Base-by-base conservation (phyloP, 1,284 basidiomycete genomes). In the Golubevia pallescens region DNA sequence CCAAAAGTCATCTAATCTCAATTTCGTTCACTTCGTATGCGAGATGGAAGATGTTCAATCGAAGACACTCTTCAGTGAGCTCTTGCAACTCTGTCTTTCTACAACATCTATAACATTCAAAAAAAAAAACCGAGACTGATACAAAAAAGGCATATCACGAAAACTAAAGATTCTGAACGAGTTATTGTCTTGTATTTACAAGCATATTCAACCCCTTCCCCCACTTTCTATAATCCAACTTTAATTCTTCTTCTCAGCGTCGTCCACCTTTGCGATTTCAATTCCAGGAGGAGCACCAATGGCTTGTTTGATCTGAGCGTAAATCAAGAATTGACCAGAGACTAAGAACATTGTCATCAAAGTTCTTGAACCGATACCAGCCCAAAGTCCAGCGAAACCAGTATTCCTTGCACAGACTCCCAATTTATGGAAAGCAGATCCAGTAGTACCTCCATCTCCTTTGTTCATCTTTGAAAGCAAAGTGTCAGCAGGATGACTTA, bases 381-480 rank as follows among this genome's bases (percentile, higher is more conserved):
- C 81, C 82, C 82, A 85, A 63, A 85, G 70, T 20, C 82, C 80
- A 6, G 74, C 55, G 34, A 77, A 77, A 5, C 82, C 81, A 0
- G 81, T 76, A 66, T 81, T 78, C 24, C 66, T 42, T 1, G 81
- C 80, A 3, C 78, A 70, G 38, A 63, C 63, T 57, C 71, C 13
- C 24, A 85, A 72, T 69, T 77, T 80, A 58, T 70, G 65, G 69
- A 85, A 69, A 19, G 74, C 71, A 24, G 68, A 69, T 28, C 82
- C 82, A 24, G 63, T 61, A 20, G 78, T 78, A 65, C 78, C 82
- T 60, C 75, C 79, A 53, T 81, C 82, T 66, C 32, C 60, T 51
- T 76, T 73, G 78, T 85, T 85, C 70, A 85, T 84, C 77, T 85
- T 84, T 72, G 80, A 82, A 8, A 85, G 69, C 10, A 85, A 73